Percentiles rank a stretch among this genome's conserved stretches.
These are phyloP conservation scores for Ogataea polymorpha DNA, from an alignment of 805 yeast genomes.

Conservation along the genomic window DNA sequence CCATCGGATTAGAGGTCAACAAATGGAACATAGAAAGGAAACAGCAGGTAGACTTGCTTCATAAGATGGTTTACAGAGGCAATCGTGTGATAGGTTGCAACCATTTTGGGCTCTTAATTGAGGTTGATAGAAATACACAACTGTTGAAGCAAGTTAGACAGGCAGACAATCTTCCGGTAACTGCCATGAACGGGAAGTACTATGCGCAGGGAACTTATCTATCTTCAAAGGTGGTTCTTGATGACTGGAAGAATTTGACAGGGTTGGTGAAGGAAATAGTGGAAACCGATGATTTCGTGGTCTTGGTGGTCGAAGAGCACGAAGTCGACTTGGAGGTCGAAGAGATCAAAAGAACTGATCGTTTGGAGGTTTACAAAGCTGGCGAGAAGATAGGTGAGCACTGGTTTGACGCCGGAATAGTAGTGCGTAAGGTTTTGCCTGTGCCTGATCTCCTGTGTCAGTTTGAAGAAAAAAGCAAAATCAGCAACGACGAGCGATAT, in stretches of 20 bases:
- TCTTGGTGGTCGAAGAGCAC: slow-evolving; percentile 4
- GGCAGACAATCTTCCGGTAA: not conserved
- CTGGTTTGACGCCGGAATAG: slow-evolving; percentile 17
- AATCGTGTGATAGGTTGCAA: slow-evolving; percentile 1
- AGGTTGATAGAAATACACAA: not conserved
- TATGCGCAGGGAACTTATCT: slow-evolving; percentile 3
- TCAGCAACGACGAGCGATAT: slow-evolving; percentile 7
- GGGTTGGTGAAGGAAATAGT: slow-evolving; percentile 6
- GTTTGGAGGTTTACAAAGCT: slow-evolving; percentile 4
- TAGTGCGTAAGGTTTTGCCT: slow-evolving; percentile 11
- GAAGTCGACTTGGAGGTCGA: slow-evolving; percentile 4
- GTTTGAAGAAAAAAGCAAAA: slow-evolving; percentile 8
- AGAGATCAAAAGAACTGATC: slow-evolving; percentile 3
- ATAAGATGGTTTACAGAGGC: not conserved
- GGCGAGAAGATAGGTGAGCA: slow-evolving; percentile 3
- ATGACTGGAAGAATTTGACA: not conserved
- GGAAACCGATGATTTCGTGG: not conserved
- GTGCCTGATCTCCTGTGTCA: slow-evolving; percentile 1
- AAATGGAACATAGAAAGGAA: slow-evolving; percentile 8
- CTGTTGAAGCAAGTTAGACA: not conserved
- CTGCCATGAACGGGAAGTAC: not conserved
- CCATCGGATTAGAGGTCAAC: slow-evolving; percentile 7
- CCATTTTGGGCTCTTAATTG: slow-evolving; percentile 3
- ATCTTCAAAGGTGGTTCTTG: not conserved
- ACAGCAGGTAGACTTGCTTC: slow-evolving; percentile 3